Conservation (phyloP, 2,329 filamentous ascomycete species). For the Penicillium psychrosexuale region DNA sequence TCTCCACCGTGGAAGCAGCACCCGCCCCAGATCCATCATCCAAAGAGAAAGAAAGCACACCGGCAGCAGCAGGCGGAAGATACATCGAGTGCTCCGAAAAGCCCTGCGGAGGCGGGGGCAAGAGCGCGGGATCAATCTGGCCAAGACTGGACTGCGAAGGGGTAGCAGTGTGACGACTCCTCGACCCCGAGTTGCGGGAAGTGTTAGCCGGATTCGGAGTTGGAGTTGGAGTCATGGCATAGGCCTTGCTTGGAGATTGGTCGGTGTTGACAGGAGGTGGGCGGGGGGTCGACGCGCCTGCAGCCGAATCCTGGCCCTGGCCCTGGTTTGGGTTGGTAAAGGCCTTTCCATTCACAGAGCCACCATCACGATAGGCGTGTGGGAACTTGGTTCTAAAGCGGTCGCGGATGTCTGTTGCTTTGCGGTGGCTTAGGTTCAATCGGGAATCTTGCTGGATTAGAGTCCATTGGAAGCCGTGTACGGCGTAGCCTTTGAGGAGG, state of each 20-base stretch:
- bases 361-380: conserved; percentile 51
- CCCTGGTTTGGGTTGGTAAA: conserved; percentile 16
- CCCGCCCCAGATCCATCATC: conserved; percentile 29
- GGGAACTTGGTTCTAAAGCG: conserved; percentile 60
- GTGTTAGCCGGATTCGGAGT: conserved; percentile 4
- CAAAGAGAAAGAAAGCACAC: conserved; percentile 30
- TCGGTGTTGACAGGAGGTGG: background rate
- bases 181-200: conserved; percentile 8
- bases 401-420: conserved; percentile 59
- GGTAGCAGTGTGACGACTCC: conserved; percentile 17
- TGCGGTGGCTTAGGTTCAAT: conserved; percentile 51
- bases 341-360: conserved; percentile 37
- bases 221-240: conserved; percentile 6
- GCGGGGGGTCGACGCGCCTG: conserved; percentile 8
- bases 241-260: conserved; percentile 10
- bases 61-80: conserved; percentile 10
- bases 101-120: conserved; percentile 33
- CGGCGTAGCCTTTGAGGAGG: conserved; percentile 56
- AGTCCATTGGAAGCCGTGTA: conserved; percentile 60
- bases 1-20: conserved; percentile 16
- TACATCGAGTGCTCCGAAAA: conserved; percentile 24
- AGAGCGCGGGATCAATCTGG: conserved; percentile 32
- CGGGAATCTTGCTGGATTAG: conserved; percentile 55
- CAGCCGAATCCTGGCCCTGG: conserved; percentile 3
- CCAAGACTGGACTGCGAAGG: conserved; percentile 15